phyloP scores from a whole-genome alignment of 2,329 filamentous ascomycete species.

The Nigrospora osmanthi region DNA sequence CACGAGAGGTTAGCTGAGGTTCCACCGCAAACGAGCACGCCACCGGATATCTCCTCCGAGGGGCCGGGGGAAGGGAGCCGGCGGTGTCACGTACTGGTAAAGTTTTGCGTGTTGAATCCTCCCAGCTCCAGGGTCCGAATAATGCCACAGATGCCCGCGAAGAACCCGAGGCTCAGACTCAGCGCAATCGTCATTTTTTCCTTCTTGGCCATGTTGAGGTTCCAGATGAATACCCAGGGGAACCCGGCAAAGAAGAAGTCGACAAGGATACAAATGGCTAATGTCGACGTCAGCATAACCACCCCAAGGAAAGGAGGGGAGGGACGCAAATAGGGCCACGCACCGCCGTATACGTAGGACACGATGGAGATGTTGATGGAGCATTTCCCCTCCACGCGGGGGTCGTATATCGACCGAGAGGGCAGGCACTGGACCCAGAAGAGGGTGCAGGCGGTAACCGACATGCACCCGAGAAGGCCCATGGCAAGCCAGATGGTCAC shows the following conservation, averaged over 20 bases:
- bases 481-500: conserved; percentile 4
- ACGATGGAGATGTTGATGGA: neutral
- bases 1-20: neutral
- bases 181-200: conserved; percentile 5
- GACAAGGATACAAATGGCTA: conserved; percentile 3
- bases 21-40: too few relatives aligned
- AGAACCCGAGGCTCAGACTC: conserved; percentile 4
- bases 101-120: neutral
- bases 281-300: neutral
- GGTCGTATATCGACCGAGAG: conserved; percentile 3
- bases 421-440: conserved; percentile 7
- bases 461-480: neutral
- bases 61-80: too few relatives aligned
- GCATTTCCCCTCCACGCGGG: neutral
- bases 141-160: neutral
- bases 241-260: conserved; percentile 7
- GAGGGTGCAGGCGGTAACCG: conserved; percentile 1
- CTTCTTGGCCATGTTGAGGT: conserved; percentile 1
- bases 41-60: too few relatives aligned
- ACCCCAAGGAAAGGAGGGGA: neutral
- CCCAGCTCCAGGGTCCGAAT: neutral
- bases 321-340: neutral
- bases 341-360: neutral
- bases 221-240: conserved; percentile 8
- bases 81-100: too few relatives aligned